Conservation (phyloP, 306 rosid species). For the Urtica urens region DNA sequence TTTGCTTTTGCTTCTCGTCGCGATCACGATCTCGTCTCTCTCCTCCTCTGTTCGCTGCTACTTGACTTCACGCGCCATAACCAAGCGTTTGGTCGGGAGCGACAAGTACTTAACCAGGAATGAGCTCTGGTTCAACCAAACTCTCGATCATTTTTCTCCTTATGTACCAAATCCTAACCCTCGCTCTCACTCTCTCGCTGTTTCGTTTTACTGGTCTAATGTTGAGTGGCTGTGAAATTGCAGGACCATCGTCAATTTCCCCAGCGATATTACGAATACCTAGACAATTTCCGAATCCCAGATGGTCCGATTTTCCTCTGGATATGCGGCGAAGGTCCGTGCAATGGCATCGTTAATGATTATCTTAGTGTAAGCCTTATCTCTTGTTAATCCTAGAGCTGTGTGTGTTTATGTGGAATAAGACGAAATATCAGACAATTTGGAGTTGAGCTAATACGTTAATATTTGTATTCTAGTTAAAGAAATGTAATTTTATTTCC, state of each 20-base stretch:
- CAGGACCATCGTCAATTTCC: conserved; percentile 66
- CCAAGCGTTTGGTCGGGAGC: conserved; percentile 22
- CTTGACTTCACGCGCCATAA: conserved; percentile 32
- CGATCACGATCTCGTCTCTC: conserved; percentile 12
- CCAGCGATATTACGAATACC: conserved; percentile 85
- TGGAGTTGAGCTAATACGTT: no score
- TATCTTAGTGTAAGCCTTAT: conserved; percentile 42
- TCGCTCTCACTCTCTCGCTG: conserved; percentile 3
- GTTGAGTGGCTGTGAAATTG: neutral
- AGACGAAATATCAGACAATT: no score
- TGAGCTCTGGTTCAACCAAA: conserved; percentile 62
- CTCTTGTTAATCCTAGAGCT: no score
- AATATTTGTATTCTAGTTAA: no score
- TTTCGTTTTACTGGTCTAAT: neutral
- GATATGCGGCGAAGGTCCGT: conserved; percentile 66
- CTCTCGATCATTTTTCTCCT: conserved; percentile 81
- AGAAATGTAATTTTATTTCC: neutral
- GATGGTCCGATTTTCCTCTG: conserved; percentile 69
- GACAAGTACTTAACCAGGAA: conserved; percentile 32
- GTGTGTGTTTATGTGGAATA: no score
- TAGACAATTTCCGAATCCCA: conserved; percentile 59
- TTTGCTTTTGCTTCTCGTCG: conserved; percentile 17
- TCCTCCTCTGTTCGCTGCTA: conserved; percentile 18
- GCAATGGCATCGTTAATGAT: conserved; percentile 59
- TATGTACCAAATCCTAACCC: conserved; percentile 26